Conservation (phyloP, 225 moss, liverwort and hornwort species). For the Marchantia polymorpha region DNA sequence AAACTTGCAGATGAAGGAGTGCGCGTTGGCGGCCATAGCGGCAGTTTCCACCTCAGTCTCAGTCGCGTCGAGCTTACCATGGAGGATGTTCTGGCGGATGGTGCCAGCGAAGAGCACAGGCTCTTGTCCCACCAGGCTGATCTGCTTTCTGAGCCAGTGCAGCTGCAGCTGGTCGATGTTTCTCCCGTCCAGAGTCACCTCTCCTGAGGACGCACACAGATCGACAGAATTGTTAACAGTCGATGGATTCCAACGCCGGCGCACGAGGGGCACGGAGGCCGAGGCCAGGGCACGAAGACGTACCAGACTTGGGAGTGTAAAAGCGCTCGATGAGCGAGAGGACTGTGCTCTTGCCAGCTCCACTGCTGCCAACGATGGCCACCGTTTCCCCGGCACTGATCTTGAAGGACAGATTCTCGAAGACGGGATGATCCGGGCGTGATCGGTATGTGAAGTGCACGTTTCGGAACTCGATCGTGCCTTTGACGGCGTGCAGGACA, state of each 20-base stretch:
- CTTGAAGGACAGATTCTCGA: constrained; percentile 64
- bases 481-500: constrained; percentile 56
- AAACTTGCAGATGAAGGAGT: constrained; percentile 70
- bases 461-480: constrained; percentile 61
- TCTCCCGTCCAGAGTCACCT: constrained; percentile 62
- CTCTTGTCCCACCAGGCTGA: constrained; percentile 74
- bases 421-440: constrained; percentile 53
- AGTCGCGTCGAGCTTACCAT: constrained; percentile 69
- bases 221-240: neutral
- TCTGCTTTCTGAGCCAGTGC: constrained; percentile 69
- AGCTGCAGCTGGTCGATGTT: constrained; percentile 64
- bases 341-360: constrained; percentile 72
- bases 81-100: constrained; percentile 62
- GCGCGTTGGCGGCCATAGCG: constrained; percentile 72
- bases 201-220: constrained; percentile 34
- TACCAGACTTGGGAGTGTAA: constrained; percentile 37
- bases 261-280: neutral
- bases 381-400: constrained; percentile 67
- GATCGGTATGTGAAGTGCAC: constrained; percentile 71
- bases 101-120: constrained; percentile 65
- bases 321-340: constrained; percentile 80
- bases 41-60: constrained; percentile 65
- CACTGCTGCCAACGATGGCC: constrained; percentile 72
- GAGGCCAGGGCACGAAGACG: neutral
- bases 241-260: neutral